These are phyloP conservation scores for Bisporella sp. DNA, from an alignment of 2,329 filamentous ascomycete species.

Conservation along the genomic window DNA sequence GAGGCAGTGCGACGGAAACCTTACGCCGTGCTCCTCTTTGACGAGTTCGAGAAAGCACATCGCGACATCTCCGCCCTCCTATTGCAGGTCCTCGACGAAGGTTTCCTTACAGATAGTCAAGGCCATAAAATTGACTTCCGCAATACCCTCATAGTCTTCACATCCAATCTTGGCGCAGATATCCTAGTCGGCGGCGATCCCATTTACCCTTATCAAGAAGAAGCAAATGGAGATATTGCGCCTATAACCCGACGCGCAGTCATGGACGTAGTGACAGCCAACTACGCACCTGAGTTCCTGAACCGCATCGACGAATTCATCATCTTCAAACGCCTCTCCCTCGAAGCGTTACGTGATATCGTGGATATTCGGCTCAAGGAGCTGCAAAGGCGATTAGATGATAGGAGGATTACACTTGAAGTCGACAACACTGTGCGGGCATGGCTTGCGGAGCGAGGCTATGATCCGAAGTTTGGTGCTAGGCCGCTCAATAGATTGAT, in stretches of 20 bases:
- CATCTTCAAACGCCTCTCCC: conserved; percentile 81
- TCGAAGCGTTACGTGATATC: conserved; percentile 75
- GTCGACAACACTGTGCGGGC: conserved; percentile 67
- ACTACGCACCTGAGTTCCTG: conserved; percentile 86
- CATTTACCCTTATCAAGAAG: conserved; percentile 55
- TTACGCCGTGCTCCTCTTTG: conserved; percentile 89
- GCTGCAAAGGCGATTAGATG: conserved; percentile 74
- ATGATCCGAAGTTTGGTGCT: conserved; percentile 87
- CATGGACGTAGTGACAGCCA: conserved; percentile 74
- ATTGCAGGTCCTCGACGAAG: conserved; percentile 91
- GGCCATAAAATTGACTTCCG: conserved; percentile 95
- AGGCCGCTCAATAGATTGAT: conserved; percentile 88
- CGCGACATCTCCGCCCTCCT: conserved; percentile 88
- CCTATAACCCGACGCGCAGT: conserved; percentile 69
- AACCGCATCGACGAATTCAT: conserved; percentile 98
- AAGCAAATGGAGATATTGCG: conserved; percentile 61
- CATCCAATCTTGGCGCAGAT: conserved; percentile 88
- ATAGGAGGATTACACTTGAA: conserved; percentile 71
- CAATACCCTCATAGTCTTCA: conserved; percentile 94
- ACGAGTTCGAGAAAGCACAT: conserved; percentile 97
- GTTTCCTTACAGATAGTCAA: conserved; percentile 90
- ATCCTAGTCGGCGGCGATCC: conserved; percentile 75
- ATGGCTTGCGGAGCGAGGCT: conserved; percentile 85
- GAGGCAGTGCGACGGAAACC: conserved; percentile 93
- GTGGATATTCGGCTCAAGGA: conserved; percentile 87